Percentiles rank a stretch among this genome's conserved stretches.
Evolutionary conservation across 2,329 filamentous ascomycete species (phyloP).

Genomic region (Thielaviopsis ethacetica): DNA sequence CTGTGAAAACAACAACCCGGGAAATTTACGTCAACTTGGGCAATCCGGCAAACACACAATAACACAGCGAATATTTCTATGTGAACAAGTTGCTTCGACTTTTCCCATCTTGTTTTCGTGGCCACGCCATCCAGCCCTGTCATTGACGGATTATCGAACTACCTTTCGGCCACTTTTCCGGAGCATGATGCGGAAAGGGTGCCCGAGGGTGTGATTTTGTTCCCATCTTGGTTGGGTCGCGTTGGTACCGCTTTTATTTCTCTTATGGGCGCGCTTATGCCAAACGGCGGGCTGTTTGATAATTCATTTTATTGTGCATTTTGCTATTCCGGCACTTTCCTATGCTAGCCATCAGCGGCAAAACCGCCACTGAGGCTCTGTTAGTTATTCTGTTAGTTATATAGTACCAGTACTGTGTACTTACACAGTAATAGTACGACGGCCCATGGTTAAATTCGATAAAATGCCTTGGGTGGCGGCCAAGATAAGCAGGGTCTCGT

Average conservation of each 20-base stretch:
- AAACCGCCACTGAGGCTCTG: neutral
- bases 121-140: neutral
- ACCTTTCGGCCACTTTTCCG: neutral
- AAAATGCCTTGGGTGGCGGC: too few relatives aligned
- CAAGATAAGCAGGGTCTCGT: neutral
- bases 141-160: slow-evolving; percentile 2
- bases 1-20: neutral
- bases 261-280: too few relatives aligned
- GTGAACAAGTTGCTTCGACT: too few relatives aligned
- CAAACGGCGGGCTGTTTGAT: too few relatives aligned
- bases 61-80: too few relatives aligned
- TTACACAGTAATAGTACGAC: too few relatives aligned
- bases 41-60: too few relatives aligned
- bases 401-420: too few relatives aligned
- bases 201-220: neutral
- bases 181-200: neutral
- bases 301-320: neutral
- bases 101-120: neutral
- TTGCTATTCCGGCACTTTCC: neutral
- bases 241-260: neutral
- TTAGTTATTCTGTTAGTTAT: too few relatives aligned
- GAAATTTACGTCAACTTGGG: neutral
- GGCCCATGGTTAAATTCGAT: neutral
- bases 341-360: neutral
- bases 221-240: neutral